A percentile compares a stretch with the other conserved stretches of the same genome.
These are phyloP conservation scores for Solanum arcanum DNA, from an alignment of 257 asterid species.

Conservation along the genomic window DNA sequence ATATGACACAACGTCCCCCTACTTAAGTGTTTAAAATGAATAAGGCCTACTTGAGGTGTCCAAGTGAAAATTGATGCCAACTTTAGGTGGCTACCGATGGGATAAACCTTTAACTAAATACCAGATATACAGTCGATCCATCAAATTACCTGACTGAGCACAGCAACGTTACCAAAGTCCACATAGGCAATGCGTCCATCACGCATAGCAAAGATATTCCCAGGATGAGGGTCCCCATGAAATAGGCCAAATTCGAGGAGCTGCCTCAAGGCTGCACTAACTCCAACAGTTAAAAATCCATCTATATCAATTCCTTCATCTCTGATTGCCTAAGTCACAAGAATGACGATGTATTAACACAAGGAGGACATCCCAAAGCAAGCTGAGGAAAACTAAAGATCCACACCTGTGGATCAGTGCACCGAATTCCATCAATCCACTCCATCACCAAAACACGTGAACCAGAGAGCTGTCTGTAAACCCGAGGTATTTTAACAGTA, in stretches of 20 bases:
- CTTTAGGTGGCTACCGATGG: too few species aligned
- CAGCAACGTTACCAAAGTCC: constrained; percentile 98
- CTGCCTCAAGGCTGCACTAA: constrained; percentile 96
- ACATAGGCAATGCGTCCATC: constrained; percentile 99
- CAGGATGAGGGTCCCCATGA: constrained; percentile 99
- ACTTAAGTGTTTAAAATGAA: too few species aligned
- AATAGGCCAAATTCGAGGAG: constrained; percentile 93
- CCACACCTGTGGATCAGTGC: constrained; percentile 95
- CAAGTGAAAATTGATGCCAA: too few species aligned
- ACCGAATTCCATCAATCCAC: constrained; percentile 98
- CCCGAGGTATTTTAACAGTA: constrained; percentile 92
- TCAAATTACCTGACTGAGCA: constrained; percentile 80
- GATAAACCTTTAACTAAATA: not conserved
- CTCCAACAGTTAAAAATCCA: constrained; percentile 95
- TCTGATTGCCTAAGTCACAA: constrained; percentile 65
- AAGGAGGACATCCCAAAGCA: constrained; percentile 2
- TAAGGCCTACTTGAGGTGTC: too few species aligned
- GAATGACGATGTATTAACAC: constrained; percentile 7
- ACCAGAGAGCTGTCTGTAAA: constrained; percentile 80
- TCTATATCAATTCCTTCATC: constrained; percentile 72
- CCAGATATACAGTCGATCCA: not conserved
- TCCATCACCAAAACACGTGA: constrained; percentile 95
- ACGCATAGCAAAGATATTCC: constrained; percentile 95
- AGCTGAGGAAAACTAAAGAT: not conserved
- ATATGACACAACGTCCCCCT: too few species aligned